Evolutionary conservation across 2,329 filamentous ascomycete genomes (phyloP).

Genomic region (Cordyceps cicadae): DNA sequence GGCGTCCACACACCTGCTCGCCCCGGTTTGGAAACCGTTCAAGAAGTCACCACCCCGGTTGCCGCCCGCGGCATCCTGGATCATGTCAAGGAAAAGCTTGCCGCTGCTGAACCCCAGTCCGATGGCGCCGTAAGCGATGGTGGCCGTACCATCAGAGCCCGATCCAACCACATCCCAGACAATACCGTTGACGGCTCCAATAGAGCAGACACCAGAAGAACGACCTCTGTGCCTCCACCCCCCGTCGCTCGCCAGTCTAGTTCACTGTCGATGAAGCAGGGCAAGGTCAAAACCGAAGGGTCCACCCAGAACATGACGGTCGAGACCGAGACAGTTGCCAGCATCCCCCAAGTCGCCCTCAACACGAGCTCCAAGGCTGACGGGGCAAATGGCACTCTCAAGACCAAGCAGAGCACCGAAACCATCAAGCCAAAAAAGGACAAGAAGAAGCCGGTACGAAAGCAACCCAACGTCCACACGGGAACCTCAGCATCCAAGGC

Average conservation of each 20-base stretch:
- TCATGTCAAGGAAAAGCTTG: constrained; percentile 42
- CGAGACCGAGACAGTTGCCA: constrained; percentile 91
- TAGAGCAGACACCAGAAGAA: constrained; percentile 33
- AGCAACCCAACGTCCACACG: constrained; percentile 61
- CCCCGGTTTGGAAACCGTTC: constrained; percentile 76
- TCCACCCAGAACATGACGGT: constrained; percentile 88
- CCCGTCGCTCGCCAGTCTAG: constrained; percentile 59
- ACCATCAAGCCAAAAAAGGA: constrained; percentile 93
- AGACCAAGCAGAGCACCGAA: constrained; percentile 84
- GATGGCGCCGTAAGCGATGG: constrained; percentile 32
- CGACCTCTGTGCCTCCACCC: constrained; percentile 40
- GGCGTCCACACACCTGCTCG: constrained; percentile 53
- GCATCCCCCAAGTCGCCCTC: constrained; percentile 75
- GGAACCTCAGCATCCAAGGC: constrained; percentile 89
- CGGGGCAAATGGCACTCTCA: constrained; percentile 62
- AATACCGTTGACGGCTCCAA: constrained; percentile 59
- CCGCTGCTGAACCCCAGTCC: constrained; percentile 32
- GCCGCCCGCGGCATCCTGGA: constrained; percentile 37
- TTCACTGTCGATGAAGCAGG: constrained; percentile 41
- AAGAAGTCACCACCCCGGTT: constrained; percentile 60
- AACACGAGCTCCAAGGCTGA: constrained; percentile 56
- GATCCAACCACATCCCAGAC: constrained; percentile 42
- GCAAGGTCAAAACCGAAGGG: constrained; percentile 67
- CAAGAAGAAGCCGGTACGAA: constrained; percentile 71
- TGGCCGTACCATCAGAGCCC: constrained; percentile 36